These are phyloP conservation scores for Fusarium drepaniforme DNA, from an alignment of 2,329 filamentous ascomycete species.

Conservation along the genomic window DNA sequence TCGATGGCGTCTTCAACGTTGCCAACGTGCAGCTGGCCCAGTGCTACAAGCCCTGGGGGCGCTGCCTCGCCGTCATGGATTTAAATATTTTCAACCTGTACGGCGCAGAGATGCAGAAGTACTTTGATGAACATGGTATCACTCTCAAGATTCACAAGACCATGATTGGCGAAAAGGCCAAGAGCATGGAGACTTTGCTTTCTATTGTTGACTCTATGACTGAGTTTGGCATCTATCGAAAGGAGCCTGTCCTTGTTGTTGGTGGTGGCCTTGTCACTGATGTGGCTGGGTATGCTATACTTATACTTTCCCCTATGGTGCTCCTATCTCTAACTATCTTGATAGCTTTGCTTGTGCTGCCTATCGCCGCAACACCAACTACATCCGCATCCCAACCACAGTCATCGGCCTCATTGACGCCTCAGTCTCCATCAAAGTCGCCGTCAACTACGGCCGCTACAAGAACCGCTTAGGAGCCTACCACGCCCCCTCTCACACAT, in stretches of 20 bases:
- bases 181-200: slow-evolving; percentile 77
- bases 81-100: slow-evolving; percentile 78
- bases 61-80: slow-evolving; percentile 77
- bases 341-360: slow-evolving; percentile 77
- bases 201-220: slow-evolving; percentile 81
- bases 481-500: slow-evolving; percentile 78
- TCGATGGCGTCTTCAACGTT: slow-evolving; percentile 75
- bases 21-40: slow-evolving; percentile 71
- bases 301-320: not conserved
- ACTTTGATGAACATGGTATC: slow-evolving; percentile 75
- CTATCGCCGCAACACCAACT: slow-evolving; percentile 80
- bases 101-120: slow-evolving; percentile 72
- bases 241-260: slow-evolving; percentile 76
- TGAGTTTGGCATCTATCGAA: slow-evolving; percentile 77
- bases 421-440: slow-evolving; percentile 82
- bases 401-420: slow-evolving; percentile 82
- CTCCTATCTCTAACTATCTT: not conserved
- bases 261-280: slow-evolving; percentile 79
- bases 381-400: slow-evolving; percentile 79
- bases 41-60: slow-evolving; percentile 74
- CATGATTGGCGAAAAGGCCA: slow-evolving; percentile 81
- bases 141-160: slow-evolving; percentile 76
- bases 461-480: slow-evolving; percentile 82
- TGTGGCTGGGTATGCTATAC: slow-evolving; percentile 73
- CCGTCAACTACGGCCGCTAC: slow-evolving; percentile 81